Base-by-base conservation (phyloP, 768 basidiomycete genomes). In the Termitomyces heimii region DNA sequence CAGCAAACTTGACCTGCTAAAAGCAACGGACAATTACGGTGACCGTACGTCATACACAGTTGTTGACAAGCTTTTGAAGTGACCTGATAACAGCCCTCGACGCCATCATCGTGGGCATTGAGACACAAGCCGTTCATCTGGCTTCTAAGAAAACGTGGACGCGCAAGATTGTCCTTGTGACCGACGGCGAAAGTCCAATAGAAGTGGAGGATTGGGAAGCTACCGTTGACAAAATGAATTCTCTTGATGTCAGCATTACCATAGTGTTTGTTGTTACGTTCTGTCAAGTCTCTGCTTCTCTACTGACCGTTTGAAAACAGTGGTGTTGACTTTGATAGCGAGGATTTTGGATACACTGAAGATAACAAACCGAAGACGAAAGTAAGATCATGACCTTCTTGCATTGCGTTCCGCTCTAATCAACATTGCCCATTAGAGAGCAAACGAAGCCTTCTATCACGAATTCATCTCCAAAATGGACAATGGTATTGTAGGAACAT, bases 271-370 rank as follows among this genome's bases (percentile, higher is more conserved):
- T 68, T n/a, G 26, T 31, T 40, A 35, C 52, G 1, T 46, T 47
- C 9, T 20, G 26, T 52, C 35, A 44, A 26, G 10, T 20, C 37
- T 16, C 5, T 8, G 32, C 20, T 26, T 31, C 50, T 29, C 31
- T 32, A 57, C 32, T 61, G 29, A 52, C 40, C 56, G 42, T 48
- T 45, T 46, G 63, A 22, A n/a, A 34, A 34, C 62, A 95, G 93
- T n/a, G 93, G 94, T 5, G 79, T 94, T 43, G 91, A 94, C 69
- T 95, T 96, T 71, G 91, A 82, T 60, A 90, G 93, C 63, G 84
- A 86, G 37, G 81, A 84, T 20, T 70, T 81, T 13, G 80, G 71
- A 0, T 89, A 80, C 65, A 67, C 74, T 10, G 87, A 93, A 67
- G 79, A 85, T 52, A 73, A 83, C 60, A 95, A 96, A 68, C 75